phyloP scores from a whole-genome alignment of 2,329 filamentous ascomycete species.

The Cladosporium sp. region DNA sequence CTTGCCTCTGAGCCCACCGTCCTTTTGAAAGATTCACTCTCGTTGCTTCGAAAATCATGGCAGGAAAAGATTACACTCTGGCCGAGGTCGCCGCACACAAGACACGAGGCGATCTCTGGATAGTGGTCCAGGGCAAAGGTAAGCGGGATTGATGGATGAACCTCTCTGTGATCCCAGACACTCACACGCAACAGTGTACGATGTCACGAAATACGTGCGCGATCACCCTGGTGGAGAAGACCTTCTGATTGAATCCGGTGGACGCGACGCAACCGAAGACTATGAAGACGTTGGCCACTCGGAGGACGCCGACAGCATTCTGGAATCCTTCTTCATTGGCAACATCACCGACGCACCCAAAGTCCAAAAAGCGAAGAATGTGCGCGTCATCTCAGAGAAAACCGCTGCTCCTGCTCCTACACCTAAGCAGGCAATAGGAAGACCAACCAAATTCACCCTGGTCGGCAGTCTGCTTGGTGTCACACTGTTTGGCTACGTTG shows the following conservation, averaged over 20 bases:
- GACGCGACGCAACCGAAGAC: conserved; percentile 82
- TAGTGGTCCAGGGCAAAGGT: conserved; percentile 78
- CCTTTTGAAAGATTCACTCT: background rate
- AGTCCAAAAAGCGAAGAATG: background rate
- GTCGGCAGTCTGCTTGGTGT: conserved; percentile 8
- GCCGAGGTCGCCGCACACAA: conserved; percentile 96
- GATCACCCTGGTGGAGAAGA: conserved; percentile 94
- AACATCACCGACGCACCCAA: conserved; percentile 23
- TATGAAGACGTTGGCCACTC: conserved; percentile 75
- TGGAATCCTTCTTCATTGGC: conserved; percentile 36
- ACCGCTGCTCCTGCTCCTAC: background rate
- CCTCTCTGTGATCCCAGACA: too few relatives aligned
- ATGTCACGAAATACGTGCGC: conserved; percentile 87
- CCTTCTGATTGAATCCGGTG: conserved; percentile 95
- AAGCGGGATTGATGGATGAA: too few relatives aligned
- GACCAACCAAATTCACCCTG: conserved; percentile 65
- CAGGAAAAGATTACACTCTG: conserved; percentile 18
- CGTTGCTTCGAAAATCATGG: background rate
- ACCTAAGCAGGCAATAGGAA: conserved; percentile 72
- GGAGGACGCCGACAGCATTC: conserved; percentile 41
- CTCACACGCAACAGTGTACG: conserved; percentile 55
- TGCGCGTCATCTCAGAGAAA: conserved; percentile 8
- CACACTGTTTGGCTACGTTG: conserved; percentile 1
- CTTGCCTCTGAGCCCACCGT: background rate
- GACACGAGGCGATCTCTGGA: conserved; percentile 92